These are phyloP conservation scores for Fusarium keratoplasticum DNA, from an alignment of 2,329 filamentous ascomycete genomes.

Conservation along the genomic window DNA sequence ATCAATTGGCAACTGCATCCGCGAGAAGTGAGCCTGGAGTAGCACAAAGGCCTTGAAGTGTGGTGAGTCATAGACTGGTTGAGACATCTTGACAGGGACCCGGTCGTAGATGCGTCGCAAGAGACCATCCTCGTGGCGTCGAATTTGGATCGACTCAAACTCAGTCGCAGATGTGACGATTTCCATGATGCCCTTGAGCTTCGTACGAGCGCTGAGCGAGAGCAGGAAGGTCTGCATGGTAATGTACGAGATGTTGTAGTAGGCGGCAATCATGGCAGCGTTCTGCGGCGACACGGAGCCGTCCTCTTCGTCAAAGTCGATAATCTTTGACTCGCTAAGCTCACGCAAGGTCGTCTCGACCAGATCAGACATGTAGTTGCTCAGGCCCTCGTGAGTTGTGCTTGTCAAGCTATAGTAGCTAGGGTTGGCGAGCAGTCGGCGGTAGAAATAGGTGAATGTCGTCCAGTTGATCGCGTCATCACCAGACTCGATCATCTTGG, in stretches of 20 bases:
- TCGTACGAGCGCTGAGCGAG: slow-evolving; percentile 87
- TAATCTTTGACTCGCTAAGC: slow-evolving; percentile 90
- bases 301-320: slow-evolving; percentile 95
- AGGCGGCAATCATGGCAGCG: slow-evolving; percentile 96
- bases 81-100: slow-evolving; percentile 93
- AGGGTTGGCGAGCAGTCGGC: slow-evolving; percentile 91
- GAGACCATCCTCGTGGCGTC: slow-evolving; percentile 89
- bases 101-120: slow-evolving; percentile 94
- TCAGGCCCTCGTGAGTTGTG: slow-evolving; percentile 92
- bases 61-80: slow-evolving; percentile 88
- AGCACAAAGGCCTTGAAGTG: slow-evolving; percentile 99
- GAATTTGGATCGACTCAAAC: slow-evolving; percentile 94
- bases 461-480: slow-evolving; percentile 99
- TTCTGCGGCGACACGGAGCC: slow-evolving; percentile 91
- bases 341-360: slow-evolving; percentile 95
- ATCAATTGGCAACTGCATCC: slow-evolving; percentile 96
- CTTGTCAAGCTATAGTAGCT: slow-evolving; percentile 94
- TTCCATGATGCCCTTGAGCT: slow-evolving; percentile 96
- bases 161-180: slow-evolving; percentile 97
- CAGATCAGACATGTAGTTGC: slow-evolving; percentile 91
- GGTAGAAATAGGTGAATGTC: slow-evolving; percentile 98
- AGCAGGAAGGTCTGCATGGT: slow-evolving; percentile 99
- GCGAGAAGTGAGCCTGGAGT: slow-evolving; percentile 95
- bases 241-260: slow-evolving; percentile 99
- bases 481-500: slow-evolving; percentile 92